Evolutionary conservation across 768 basidiomycete genomes (phyloP), one percentile per base, ranked within the genome.

Genomic region (Lactarius tabidus): DNA sequence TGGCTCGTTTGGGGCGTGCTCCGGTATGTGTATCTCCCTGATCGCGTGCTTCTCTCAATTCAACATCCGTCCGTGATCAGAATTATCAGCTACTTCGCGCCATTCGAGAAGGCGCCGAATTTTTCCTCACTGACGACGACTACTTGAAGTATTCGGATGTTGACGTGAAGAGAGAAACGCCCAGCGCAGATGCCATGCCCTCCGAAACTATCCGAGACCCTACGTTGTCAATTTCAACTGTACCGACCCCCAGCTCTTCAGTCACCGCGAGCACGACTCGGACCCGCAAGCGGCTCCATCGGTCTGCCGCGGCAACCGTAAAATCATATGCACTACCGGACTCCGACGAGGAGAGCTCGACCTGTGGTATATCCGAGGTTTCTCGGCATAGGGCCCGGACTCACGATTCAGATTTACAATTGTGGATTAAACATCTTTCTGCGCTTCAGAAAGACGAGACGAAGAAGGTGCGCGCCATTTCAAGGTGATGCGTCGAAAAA

Each of bases 71-170:
- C 38, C 43, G 36, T n/a, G 10, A 51, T 31, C 66, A 89, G 87
- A 81, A 78, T 67, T 80, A 76, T 70, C 79, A 76, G 62, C 71
- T 91, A 15, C 87, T 82, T 74, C 78, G 81, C 48, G 83, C 84
- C 65, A 89, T 91, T 61, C 84, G 85, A 75, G 69, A 72, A 51
- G 89, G 88, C 17, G 84, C 85, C 17, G 82, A 85, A 67, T 92
- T 91, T 73, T 91, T 83, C 73, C 76, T 82, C 65, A 83, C 82
- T 65, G 90, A 91, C 70, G 81, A 85, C 45, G 89, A 90, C 69
- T 91, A 90, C 69, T 75, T 87, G 45, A 77, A 75, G 38, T 39
- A 59, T 26, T 26, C 43, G 8, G 59, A 69, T 43, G 51, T 61
- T 35, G 64, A 56, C 23, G 67, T 69, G 36, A 69, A 69, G 67